A percentile compares a stretch with the other conserved stretches of the same genome.
These are phyloP conservation scores for Cystobasidium slooffiae DNA, from an alignment of 1,284 basidiomycete species.

Conservation along the genomic window DNA sequence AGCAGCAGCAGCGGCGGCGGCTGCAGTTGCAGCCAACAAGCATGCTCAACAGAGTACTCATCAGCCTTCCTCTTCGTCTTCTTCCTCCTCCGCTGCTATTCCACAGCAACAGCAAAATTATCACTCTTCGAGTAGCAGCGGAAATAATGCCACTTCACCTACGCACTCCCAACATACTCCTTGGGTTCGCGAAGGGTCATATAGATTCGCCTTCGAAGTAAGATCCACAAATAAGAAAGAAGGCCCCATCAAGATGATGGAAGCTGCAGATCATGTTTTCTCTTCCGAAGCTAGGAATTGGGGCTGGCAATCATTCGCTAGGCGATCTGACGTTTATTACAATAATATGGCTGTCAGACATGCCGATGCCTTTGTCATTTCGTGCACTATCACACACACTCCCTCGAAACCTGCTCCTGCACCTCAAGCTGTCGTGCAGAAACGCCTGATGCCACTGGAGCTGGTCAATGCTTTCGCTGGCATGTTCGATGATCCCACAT, in stretches of 20 bases:
- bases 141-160: not conserved
- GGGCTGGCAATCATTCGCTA: constrained; percentile 56
- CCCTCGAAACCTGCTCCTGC: constrained; percentile 45
- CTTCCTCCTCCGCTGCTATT: not conserved
- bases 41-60: not conserved
- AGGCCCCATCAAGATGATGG: constrained; percentile 54
- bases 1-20: constrained; percentile 9
- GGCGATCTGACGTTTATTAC: constrained; percentile 55
- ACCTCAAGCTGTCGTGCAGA: constrained; percentile 29
- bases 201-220: constrained; percentile 54
- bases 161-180: constrained; percentile 25
- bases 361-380: constrained; percentile 57
- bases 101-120: not conserved
- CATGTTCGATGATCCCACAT: constrained; percentile 54
- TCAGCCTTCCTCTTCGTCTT: not conserved
- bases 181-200: constrained; percentile 53
- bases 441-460: constrained; percentile 51
- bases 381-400: constrained; percentile 56
- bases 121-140: not conserved
- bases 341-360: constrained; percentile 52
- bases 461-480: constrained; percentile 52
- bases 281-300: constrained; percentile 57
- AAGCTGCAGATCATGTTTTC: constrained; percentile 58
- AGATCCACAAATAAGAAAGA: constrained; percentile 47
- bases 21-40: not conserved